Evolutionary conservation across 2,329 filamentous ascomycete genomes (phyloP).

Genomic region (Alternaria metachromatica): DNA sequence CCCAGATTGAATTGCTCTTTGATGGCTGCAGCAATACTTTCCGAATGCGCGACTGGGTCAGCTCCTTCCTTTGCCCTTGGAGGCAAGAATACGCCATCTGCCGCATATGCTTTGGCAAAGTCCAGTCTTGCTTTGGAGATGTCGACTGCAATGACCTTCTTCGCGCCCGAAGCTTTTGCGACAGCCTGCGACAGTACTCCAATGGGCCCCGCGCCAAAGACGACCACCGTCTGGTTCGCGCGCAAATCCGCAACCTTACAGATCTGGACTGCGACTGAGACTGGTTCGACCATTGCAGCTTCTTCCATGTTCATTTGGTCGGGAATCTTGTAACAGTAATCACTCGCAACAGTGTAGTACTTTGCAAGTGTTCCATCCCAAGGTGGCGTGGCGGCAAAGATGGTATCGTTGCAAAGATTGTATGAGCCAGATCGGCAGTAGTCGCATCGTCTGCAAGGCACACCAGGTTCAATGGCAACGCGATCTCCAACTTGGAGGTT

Average conservation of each 20-base stretch:
- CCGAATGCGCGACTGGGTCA: background rate
- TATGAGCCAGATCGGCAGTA: constrained; percentile 25
- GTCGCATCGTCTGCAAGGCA: constrained; percentile 29
- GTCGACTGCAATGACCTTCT: constrained; percentile 27
- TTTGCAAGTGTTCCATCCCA: constrained; percentile 35
- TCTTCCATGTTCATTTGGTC: constrained; percentile 32
- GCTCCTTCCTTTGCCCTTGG: background rate
- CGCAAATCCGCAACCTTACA: constrained; percentile 23
- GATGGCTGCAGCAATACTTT: background rate
- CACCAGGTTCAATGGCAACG: constrained; percentile 37
- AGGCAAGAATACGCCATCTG: constrained; percentile 16
- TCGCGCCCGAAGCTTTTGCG: constrained; percentile 27
- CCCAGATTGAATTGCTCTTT: constrained; percentile 20
- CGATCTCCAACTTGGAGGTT: constrained; percentile 33
- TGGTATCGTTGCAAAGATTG: constrained; percentile 32
- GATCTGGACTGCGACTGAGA: constrained; percentile 34
- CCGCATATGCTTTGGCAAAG: constrained; percentile 29
- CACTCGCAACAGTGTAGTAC: constrained; percentile 29
- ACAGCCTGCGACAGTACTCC: constrained; percentile 33
- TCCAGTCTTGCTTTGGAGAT: constrained; percentile 24
- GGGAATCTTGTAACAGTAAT: constrained; percentile 37
- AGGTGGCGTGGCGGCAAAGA: constrained; percentile 33
- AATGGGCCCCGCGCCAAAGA: constrained; percentile 16
- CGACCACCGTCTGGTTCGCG: constrained; percentile 11
- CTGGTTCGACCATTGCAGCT: constrained; percentile 35